Evolutionary conservation across 208 protist genomes (phyloP), one percentile per base, ranked within the genome.

Genomic region (Wallacemonas sp.): DNA sequence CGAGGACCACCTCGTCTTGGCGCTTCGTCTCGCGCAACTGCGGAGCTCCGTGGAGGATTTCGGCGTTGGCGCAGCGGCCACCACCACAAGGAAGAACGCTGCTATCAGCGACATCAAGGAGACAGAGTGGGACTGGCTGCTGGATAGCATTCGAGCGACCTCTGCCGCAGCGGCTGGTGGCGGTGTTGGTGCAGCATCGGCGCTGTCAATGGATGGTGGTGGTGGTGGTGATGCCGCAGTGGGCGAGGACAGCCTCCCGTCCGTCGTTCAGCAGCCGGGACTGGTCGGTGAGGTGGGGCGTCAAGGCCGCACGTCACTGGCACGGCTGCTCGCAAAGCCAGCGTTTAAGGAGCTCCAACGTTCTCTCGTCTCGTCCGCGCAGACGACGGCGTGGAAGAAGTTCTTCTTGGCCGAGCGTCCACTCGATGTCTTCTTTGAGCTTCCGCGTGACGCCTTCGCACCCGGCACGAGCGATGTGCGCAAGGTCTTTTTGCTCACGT

Each of bases 1-100:
- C 33, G 82, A 93, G 36, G 96, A 99, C 70, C 85, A 98, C 57
- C 69, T 98, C 21, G 76, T 97, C 16, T 92, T 99, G 67, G 97
- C 90, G 6, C 68, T 99, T 17, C 74, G 90, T 23, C 86, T 99
- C 2, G 93, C 95, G 11, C 93, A 98, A 66, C 86, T 99, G 49
- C 83, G 83, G 30, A 90, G 96, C 79, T 48, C 74, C 16, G 80
- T 96, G 66, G 29, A 44, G 17, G 57, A 65, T 12, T 26, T 85
- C 24, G 47, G 30, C 21, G 16, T 6, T 9, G 56, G 68, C 46
- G 1, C 4, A 5, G 14, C 17, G 2, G 30, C 8, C 29, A n/a
- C 27, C 5, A 6, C 27, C 14, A 62, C 34, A n/a, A 27, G 16
- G 8, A 57, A 44, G 46, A 75, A n/a, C 48, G 46, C 57, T 4